Evolutionary conservation across 148 eudicot species (phyloP).

Genomic region (Rhododendron molle): DNA sequence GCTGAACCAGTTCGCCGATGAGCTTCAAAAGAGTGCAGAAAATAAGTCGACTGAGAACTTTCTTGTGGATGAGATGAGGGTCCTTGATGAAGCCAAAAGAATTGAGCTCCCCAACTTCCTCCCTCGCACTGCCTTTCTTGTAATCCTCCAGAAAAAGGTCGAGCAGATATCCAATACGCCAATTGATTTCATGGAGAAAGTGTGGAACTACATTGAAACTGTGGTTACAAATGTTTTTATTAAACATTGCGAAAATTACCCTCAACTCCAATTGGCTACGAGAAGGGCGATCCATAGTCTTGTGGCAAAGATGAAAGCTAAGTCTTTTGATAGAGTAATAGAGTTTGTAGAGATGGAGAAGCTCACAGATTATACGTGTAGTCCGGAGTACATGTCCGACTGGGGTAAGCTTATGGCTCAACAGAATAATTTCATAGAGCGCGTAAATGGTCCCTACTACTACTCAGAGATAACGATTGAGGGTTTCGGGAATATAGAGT

Average conservation of each 20-base stretch:
- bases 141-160: slow-evolving; percentile 29
- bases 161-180: slow-evolving; percentile 26
- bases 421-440: slow-evolving; percentile 17
- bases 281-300: slow-evolving; percentile 28
- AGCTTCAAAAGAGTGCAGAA: slow-evolving; percentile 22
- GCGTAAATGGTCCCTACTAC: background rate
- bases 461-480: slow-evolving; percentile 14
- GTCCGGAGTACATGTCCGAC: slow-evolving; percentile 31
- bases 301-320: slow-evolving; percentile 23
- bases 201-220: slow-evolving; percentile 40
- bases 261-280: slow-evolving; percentile 25
- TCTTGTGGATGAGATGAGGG: slow-evolving; percentile 38
- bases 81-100: slow-evolving; percentile 44
- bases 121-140: slow-evolving; percentile 37
- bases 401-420: slow-evolving; percentile 30
- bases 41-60: slow-evolving; percentile 14
- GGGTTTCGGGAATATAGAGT: slow-evolving; percentile 28
- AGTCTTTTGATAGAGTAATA: slow-evolving; percentile 24
- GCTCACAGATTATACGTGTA: slow-evolving; percentile 36
- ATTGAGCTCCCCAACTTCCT: slow-evolving; percentile 57
- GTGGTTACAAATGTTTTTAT: slow-evolving; percentile 29
- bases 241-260: slow-evolving; percentile 35
- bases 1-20: slow-evolving; percentile 25
- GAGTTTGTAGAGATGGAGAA: slow-evolving; percentile 50
- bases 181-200: slow-evolving; percentile 27